These are phyloP conservation scores for Botrytis deweyae DNA, from an alignment of 2,329 filamentous ascomycete genomes.

Conservation along the genomic window DNA sequence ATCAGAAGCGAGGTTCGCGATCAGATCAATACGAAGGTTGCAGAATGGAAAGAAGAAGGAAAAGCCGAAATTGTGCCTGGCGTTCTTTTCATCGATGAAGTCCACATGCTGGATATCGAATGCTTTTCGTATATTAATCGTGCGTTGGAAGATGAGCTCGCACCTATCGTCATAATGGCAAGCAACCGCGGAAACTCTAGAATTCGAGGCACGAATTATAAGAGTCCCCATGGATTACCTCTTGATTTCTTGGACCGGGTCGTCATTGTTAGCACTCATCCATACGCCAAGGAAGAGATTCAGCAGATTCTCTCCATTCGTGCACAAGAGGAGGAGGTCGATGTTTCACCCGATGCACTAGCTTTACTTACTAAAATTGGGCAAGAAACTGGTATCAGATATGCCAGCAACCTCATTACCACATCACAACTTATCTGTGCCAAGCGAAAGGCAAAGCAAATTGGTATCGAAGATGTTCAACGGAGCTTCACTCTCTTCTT, in stretches of 20 bases:
- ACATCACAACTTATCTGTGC: conserved; percentile 84
- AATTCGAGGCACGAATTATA: conserved; percentile 91
- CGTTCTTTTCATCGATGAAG: conserved; percentile 97
- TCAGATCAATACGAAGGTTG: conserved; percentile 98
- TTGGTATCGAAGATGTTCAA: conserved; percentile 85
- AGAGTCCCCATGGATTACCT: conserved; percentile 87
- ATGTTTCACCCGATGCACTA: conserved; percentile 83
- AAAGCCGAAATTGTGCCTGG: conserved; percentile 98
- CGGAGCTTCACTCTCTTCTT: conserved; percentile 93
- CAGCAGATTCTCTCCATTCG: conserved; percentile 89
- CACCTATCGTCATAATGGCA: conserved; percentile 98
- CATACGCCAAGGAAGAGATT: conserved; percentile 81
- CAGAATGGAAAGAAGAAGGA: conserved; percentile 98
- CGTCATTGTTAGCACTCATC: conserved; percentile 90
- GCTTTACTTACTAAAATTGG: conserved; percentile 95
- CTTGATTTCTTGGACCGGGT: conserved; percentile 95
- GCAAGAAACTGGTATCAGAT: conserved; percentile 84
- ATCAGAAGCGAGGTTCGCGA: conserved; percentile 96
- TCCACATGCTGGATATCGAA: conserved; percentile 99
- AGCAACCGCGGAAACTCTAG: conserved; percentile 90
- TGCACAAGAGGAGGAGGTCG: conserved; percentile 93
- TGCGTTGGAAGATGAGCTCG: conserved; percentile 89
- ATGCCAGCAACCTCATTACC: conserved; percentile 97
- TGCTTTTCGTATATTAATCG: conserved; percentile 99
- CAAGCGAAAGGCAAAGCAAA: conserved; percentile 82